phyloP scores from a whole-genome alignment of 768 basidiomycete genomes.

The Leccinum sublutescens region DNA sequence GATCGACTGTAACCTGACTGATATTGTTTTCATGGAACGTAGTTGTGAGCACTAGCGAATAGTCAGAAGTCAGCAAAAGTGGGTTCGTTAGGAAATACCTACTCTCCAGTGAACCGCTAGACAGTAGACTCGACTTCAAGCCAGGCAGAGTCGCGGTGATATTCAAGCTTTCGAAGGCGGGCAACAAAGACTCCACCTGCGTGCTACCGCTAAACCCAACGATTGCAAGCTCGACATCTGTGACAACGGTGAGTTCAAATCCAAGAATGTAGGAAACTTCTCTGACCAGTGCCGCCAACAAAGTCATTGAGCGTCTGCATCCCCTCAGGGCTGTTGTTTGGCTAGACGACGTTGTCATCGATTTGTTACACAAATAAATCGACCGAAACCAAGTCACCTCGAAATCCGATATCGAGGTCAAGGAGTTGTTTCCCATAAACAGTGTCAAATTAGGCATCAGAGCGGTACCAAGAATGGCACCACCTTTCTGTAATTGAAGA shows the following conservation, averaged over 20 bases:
- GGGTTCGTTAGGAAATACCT: constrained; percentile 1
- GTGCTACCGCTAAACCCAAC: constrained; percentile 61
- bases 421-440: constrained; percentile 56
- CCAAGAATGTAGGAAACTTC: background rate
- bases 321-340: constrained; percentile 60
- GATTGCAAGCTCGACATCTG: constrained; percentile 58
- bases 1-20: constrained; percentile 58
- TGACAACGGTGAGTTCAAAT: background rate
- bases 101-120: constrained; percentile 56
- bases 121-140: constrained; percentile 54
- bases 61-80: background rate
- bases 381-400: constrained; percentile 31
- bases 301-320: constrained; percentile 66
- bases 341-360: constrained; percentile 33
- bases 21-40: constrained; percentile 64
- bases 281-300: constrained; percentile 53
- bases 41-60: constrained; percentile 51
- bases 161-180: constrained; percentile 60
- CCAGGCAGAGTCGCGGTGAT: constrained; percentile 59
- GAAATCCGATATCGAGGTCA: constrained; percentile 51
- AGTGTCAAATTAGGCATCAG: constrained; percentile 60
- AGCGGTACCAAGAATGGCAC: constrained; percentile 55
- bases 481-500: constrained; percentile 54
- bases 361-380: background rate
- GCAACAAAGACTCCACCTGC: constrained; percentile 50